A percentile compares a stretch with the other conserved stretches of the same genome.
phyloP scores from a whole-genome alignment of 306 rosid genomes.

The Begonia loranthoides region DNA sequence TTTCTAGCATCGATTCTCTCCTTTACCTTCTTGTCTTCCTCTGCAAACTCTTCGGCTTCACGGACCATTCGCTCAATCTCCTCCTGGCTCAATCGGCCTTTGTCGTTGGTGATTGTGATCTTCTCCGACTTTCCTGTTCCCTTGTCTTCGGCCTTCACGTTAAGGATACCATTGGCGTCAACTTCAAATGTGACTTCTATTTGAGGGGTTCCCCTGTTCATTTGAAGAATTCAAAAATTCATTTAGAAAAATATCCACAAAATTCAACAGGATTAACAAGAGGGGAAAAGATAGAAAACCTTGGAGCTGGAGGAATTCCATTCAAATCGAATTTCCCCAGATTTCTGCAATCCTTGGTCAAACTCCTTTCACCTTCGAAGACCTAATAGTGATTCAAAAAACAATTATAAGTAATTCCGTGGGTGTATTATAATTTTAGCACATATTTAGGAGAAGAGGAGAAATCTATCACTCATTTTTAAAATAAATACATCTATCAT shows the following conservation, averaged over 20 bases:
- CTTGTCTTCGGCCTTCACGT: too few species aligned
- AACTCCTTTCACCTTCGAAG: constrained; percentile 98
- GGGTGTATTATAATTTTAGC: too few species aligned
- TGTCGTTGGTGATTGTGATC: too few species aligned
- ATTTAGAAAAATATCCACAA: background rate
- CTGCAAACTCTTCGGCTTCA: constrained; percentile 92
- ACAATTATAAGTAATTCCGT: too few species aligned
- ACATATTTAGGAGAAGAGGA: constrained; percentile 1
- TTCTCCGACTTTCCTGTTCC: too few species aligned
- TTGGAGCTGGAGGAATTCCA: constrained; percentile 99
- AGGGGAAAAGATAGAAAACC: constrained; percentile 29
- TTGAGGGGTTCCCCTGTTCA: constrained; percentile 94
- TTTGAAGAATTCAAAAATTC: background rate
- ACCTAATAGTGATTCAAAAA: constrained; percentile 28
- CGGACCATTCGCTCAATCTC: constrained; percentile 95
- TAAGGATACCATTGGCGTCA: too few species aligned
- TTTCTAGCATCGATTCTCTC: constrained; percentile 91
- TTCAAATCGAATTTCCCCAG: too few species aligned
- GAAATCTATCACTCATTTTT: background rate
- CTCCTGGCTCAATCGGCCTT: constrained; percentile 92
- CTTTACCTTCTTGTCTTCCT: constrained; percentile 96
- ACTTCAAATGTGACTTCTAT: constrained; percentile 98
- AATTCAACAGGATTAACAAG: background rate
- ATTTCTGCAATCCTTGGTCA: constrained; percentile 91
- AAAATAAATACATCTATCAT: too few species aligned